Percentiles rank a stretch among this genome's conserved stretches.
phyloP scores from a whole-genome alignment of 2,329 filamentous ascomycete genomes.

The Metarhizium anisopliae region DNA sequence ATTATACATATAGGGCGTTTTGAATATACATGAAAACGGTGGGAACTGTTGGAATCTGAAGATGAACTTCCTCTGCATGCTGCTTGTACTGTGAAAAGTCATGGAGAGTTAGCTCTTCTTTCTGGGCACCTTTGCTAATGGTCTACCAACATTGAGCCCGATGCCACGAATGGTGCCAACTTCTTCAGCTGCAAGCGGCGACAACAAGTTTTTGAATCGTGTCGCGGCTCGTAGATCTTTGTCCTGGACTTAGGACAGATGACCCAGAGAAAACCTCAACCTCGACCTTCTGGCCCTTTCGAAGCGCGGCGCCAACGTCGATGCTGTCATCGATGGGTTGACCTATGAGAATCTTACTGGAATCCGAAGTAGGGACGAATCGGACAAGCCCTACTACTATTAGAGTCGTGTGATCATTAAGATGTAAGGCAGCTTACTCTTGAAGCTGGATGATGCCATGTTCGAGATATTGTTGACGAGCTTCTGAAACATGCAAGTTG shows the following conservation, averaged over 20 bases:
- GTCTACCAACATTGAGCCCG: slow-evolving; percentile 39
- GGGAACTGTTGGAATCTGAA: background rate
- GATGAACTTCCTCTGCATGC: background rate
- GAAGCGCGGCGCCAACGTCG: background rate
- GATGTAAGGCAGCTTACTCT: too few relatives aligned
- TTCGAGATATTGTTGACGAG: too few relatives aligned
- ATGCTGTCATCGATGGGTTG: slow-evolving; percentile 31
- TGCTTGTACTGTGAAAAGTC: background rate
- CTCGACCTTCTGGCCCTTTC: background rate
- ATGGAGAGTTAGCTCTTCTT: background rate
- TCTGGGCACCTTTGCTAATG: background rate
- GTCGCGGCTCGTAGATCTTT: background rate
- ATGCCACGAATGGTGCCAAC: slow-evolving; percentile 51
- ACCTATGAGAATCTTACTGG: slow-evolving; percentile 42
- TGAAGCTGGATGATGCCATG: too few relatives aligned
- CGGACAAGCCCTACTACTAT: slow-evolving; percentile 43
- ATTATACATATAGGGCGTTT: too few relatives aligned
- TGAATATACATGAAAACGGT: background rate
- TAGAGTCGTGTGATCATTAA: too few relatives aligned
- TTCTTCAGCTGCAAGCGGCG: slow-evolving; percentile 24
- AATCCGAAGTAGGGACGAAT: slow-evolving; percentile 44
- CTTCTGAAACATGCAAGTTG: too few relatives aligned
- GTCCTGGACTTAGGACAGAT: background rate
- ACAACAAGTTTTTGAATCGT: slow-evolving; percentile 39
- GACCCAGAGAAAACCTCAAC: background rate